Percentiles rank a stretch among this genome's conserved stretches.
Conservation (phyloP, 208 protist species). For the Crithidia sp. region DNA sequence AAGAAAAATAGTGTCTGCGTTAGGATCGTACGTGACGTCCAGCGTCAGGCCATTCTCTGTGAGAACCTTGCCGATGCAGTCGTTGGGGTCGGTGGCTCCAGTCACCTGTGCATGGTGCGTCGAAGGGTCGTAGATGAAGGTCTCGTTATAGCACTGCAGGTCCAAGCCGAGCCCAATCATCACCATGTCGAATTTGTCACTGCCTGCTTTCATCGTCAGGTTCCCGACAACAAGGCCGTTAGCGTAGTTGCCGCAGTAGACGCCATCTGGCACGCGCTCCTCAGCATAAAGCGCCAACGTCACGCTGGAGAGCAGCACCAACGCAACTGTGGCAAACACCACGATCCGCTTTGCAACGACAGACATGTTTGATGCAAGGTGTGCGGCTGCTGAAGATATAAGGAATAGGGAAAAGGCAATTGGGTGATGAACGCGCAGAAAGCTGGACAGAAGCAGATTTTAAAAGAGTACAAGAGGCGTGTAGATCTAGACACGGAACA, state of each 20-base stretch:
- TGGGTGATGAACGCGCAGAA: no score
- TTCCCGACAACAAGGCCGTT: constrained; percentile 51
- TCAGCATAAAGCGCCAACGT: background rate
- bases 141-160: constrained; percentile 59
- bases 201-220: constrained; percentile 27
- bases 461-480: no score
- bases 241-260: constrained; percentile 70
- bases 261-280: constrained; percentile 26
- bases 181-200: constrained; percentile 53
- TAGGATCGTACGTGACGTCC: constrained; percentile 43
- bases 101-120: constrained; percentile 41
- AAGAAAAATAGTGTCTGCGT: constrained; percentile 49
- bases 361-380: background rate
- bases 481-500: no score
- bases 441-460: no score
- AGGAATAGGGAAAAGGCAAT: no score
- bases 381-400: background rate
- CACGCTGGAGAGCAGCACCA: background rate
- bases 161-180: constrained; percentile 49
- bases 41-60: constrained; percentile 47
- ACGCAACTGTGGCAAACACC: background rate
- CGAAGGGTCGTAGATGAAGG: constrained; percentile 61
- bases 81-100: constrained; percentile 48
- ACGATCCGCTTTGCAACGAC: constrained; percentile 1
- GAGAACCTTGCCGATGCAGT: constrained; percentile 73